Conservation (phyloP, 129 eudicot species). For the Ambrosia artemisiifolia region DNA sequence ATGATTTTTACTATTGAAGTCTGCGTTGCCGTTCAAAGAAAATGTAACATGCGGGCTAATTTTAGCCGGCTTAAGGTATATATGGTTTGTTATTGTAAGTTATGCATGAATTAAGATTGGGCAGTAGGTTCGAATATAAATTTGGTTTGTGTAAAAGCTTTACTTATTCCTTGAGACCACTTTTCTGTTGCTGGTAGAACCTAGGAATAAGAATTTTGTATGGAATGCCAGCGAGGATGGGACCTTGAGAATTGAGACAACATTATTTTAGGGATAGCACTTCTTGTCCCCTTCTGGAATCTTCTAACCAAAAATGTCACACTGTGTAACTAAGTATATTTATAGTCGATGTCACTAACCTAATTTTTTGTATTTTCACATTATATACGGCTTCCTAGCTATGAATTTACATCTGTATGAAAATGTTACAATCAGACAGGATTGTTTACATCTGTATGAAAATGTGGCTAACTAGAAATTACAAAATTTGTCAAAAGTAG, state of each 20-base stretch:
- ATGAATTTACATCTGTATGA: background rate
- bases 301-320: slow-evolving; percentile 76
- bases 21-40: too few species aligned
- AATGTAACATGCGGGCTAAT: too few species aligned
- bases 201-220: slow-evolving; percentile 81
- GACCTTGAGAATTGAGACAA: slow-evolving; percentile 82
- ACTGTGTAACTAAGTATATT: slow-evolving; percentile 58
- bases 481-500: too few species aligned
- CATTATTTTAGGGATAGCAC: slow-evolving; percentile 81
- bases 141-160: background rate
- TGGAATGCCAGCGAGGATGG: slow-evolving; percentile 99
- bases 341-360: background rate
- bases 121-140: background rate
- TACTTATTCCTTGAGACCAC: background rate
- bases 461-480: too few species aligned
- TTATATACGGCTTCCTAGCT: background rate
- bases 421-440: background rate
- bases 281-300: slow-evolving; percentile 79
- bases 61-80: too few species aligned
- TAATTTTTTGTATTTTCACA: background rate
- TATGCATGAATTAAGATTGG: slow-evolving; percentile 4
- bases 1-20: too few species aligned
- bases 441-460: too few species aligned
- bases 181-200: slow-evolving; percentile 59
- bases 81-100: background rate